These are phyloP conservation scores for Psidium friedrichsthalianum DNA, from an alignment of 345 rosid genomes.

Conservation along the genomic window DNA sequence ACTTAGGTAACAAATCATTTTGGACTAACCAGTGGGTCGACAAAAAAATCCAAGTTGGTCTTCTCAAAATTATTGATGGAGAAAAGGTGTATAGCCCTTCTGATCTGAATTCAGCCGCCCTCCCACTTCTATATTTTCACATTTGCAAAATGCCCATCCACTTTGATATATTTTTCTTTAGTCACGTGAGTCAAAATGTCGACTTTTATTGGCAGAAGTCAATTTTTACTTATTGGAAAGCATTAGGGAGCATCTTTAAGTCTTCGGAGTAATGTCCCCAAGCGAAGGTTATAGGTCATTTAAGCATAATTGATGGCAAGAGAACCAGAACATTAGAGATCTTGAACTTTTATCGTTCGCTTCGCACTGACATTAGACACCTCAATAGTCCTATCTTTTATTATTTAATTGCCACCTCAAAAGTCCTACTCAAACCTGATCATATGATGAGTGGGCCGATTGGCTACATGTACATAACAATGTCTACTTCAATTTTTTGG, in stretches of 20 bases:
- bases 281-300: not conserved
- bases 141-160: not conserved
- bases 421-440: not conserved
- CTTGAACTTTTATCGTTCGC: not conserved
- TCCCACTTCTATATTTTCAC: not conserved
- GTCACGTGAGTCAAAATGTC: not conserved
- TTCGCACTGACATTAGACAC: not conserved
- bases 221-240: not conserved
- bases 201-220: not conserved
- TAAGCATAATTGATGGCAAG: not conserved
- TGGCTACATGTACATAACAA: not conserved
- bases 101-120: not conserved
- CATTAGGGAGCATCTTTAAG: not conserved
- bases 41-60: conserved; percentile 17
- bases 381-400: not conserved
- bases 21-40: conserved; percentile 5
- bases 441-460: not conserved
- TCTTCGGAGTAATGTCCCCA: not conserved
- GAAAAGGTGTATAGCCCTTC: not conserved
- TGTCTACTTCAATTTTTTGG: not conserved
- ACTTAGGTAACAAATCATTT: conserved; percentile 2
- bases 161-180: not conserved
- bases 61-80: not conserved
- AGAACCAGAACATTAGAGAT: not conserved
- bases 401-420: not conserved